Evolutionary conservation across 176 grass and related monocot genomes (phyloP).

Genomic region (Triticum dicoccoides): DNA sequence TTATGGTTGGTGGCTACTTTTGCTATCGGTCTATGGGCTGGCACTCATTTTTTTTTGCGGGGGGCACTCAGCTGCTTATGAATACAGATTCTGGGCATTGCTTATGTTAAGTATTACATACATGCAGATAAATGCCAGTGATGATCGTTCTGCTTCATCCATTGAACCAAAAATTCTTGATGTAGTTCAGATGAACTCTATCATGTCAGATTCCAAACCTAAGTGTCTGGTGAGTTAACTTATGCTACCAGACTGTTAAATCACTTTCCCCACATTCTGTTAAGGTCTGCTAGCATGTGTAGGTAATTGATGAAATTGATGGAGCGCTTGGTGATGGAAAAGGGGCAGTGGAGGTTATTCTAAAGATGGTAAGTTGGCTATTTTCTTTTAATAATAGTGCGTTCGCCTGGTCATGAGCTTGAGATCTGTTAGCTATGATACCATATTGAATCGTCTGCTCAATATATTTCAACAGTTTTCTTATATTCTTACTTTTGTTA

Average conservation of each 20-base stretch:
- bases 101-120: slow-evolving; percentile 30
- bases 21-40: slow-evolving; percentile 1
- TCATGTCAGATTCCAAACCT: slow-evolving; percentile 91
- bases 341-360: slow-evolving; percentile 83
- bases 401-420: neutral
- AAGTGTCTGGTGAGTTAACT: slow-evolving; percentile 88
- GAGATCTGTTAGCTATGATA: too few species aligned
- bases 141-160: slow-evolving; percentile 86
- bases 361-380: slow-evolving; percentile 93
- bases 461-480: neutral
- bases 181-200: slow-evolving; percentile 94
- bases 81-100: slow-evolving; percentile 15
- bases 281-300: slow-evolving; percentile 29
- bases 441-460: neutral
- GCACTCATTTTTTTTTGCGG: neutral
- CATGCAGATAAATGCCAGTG: slow-evolving; percentile 96
- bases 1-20: slow-evolving; percentile 6
- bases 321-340: slow-evolving; percentile 94
- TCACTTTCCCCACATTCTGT: slow-evolving; percentile 2
- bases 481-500: neutral
- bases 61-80: neutral
- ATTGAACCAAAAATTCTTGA: slow-evolving; percentile 96
- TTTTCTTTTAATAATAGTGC: neutral
- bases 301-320: slow-evolving; percentile 99
- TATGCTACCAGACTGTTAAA: slow-evolving; percentile 13